phyloP scores from a whole-genome alignment of 2,329 filamentous ascomycete species.

The Beauveria pseudobassiana region DNA sequence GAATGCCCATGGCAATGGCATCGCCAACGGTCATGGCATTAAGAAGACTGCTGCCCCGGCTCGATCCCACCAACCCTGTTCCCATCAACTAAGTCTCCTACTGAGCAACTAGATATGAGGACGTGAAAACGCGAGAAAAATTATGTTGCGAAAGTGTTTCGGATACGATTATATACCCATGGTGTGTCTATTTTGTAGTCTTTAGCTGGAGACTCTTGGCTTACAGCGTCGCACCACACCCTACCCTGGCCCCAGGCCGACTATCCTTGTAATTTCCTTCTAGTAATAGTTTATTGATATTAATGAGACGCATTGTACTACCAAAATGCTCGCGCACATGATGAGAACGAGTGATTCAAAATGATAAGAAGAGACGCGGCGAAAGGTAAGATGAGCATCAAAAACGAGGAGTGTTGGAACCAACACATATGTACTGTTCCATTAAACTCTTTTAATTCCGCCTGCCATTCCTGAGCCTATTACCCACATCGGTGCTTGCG shows the following conservation, averaged over 20 bases:
- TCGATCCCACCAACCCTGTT: slow-evolving; percentile 1
- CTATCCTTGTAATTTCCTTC: slow-evolving; percentile 1
- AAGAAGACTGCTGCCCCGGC: slow-evolving; percentile 3
- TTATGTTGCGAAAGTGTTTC: not conserved
- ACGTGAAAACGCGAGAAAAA: not conserved
- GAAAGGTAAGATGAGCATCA: no score
- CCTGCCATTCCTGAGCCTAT: no score
- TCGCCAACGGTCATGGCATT: slow-evolving; percentile 9
- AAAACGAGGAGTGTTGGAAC: no score
- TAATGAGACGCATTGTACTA: slow-evolving; percentile 4
- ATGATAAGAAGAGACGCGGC: no score
- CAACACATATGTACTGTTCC: no score
- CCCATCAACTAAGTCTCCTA: slow-evolving; percentile 2
- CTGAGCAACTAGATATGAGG: not conserved
- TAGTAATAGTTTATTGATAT: not conserved
- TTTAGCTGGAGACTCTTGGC: slow-evolving; percentile 2
- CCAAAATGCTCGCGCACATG: no score
- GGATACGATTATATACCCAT: slow-evolving; percentile 11
- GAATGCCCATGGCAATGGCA: slow-evolving; percentile 14
- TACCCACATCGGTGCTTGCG: no score
- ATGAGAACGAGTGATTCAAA: no score
- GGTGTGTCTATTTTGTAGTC: slow-evolving; percentile 3
- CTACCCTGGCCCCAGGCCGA: not conserved
- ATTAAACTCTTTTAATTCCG: no score
- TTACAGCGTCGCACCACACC: not conserved